Conservation (phyloP, 192 early-diverging fungal species). For the Mortierella alpina region DNA sequence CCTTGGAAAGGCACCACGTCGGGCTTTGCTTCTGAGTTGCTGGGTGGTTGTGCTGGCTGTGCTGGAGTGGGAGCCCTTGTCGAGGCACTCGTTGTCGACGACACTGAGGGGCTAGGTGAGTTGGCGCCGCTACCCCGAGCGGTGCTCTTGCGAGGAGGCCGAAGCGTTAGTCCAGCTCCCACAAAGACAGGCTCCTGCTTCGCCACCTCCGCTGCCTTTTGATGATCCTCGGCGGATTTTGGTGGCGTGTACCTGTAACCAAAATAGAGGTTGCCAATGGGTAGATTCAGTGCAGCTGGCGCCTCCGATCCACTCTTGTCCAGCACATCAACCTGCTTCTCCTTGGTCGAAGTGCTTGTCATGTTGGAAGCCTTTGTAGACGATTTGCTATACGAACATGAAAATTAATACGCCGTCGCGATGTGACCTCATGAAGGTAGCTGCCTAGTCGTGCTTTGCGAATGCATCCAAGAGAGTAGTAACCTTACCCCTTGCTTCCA, state of each 20-base stretch:
- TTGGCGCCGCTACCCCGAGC: slow-evolving; percentile 47
- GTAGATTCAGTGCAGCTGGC: slow-evolving; percentile 83
- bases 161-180: slow-evolving; percentile 65
- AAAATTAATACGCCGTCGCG: neutral
- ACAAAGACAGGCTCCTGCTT: slow-evolving; percentile 42
- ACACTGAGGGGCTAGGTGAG: slow-evolving; percentile 41
- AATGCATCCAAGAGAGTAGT: neutral
- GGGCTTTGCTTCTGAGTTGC: slow-evolving; percentile 26
- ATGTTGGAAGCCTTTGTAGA: slow-evolving; percentile 7
- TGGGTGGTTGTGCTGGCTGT: neutral
- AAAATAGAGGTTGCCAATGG: slow-evolving; percentile 91
- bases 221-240: slow-evolving; percentile 57
- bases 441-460: slow-evolving; percentile 8
- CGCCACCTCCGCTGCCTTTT: slow-evolving; percentile 9
- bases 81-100: slow-evolving; percentile 18
- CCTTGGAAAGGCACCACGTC: slow-evolving; percentile 45
- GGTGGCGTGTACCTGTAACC: slow-evolving; percentile 84
- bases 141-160: slow-evolving; percentile 60
- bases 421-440: too few species aligned
- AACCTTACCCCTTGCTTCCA: slow-evolving; percentile 50
- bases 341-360: slow-evolving; percentile 2
- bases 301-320: slow-evolving; percentile 45
- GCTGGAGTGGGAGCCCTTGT: slow-evolving; percentile 31
- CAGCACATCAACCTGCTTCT: slow-evolving; percentile 33
- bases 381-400: slow-evolving; percentile 22